phyloP scores from a whole-genome alignment of 73 alveolate species.

The Blepharisma stoltei region DNA sequence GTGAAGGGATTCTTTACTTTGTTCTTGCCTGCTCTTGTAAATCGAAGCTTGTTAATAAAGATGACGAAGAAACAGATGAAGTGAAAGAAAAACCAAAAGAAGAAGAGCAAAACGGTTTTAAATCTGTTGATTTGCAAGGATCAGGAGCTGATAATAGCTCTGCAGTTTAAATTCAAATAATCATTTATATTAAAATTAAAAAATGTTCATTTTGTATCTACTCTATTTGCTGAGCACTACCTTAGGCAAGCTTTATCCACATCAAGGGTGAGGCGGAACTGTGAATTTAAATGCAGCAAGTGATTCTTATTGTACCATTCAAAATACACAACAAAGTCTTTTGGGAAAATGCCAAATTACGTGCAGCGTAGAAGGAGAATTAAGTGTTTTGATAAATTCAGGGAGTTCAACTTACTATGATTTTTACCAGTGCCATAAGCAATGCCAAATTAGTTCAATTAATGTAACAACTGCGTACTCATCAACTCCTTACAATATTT shows the following conservation, averaged over 20 bases:
- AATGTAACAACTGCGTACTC: neutral
- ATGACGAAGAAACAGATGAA: no score
- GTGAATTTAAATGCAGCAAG: neutral
- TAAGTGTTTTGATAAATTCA: neutral
- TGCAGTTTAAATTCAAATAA: no score
- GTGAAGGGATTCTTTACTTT: no score
- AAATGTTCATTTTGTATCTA: no score
- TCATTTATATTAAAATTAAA: no score
- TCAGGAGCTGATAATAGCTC: no score
- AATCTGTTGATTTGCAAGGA: no score
- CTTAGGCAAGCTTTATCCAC: neutral
- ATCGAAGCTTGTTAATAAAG: no score
- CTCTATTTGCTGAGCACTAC: no score
- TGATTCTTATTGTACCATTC: neutral
- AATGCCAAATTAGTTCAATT: neutral
- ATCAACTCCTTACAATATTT: neutral
- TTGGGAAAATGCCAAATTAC: neutral
- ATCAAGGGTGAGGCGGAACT: conserved; percentile 20
- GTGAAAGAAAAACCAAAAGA: no score
- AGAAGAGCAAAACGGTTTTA: no score
- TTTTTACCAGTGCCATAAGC: neutral
- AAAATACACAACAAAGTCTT: neutral
- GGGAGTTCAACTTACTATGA: neutral
- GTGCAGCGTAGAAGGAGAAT: neutral
- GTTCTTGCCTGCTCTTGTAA: no score